A percentile compares a stretch with the other conserved stretches of the same genome.
Evolutionary conservation across 2,329 filamentous ascomycete species (phyloP).

Genomic region (Calonectria honghensis): DNA sequence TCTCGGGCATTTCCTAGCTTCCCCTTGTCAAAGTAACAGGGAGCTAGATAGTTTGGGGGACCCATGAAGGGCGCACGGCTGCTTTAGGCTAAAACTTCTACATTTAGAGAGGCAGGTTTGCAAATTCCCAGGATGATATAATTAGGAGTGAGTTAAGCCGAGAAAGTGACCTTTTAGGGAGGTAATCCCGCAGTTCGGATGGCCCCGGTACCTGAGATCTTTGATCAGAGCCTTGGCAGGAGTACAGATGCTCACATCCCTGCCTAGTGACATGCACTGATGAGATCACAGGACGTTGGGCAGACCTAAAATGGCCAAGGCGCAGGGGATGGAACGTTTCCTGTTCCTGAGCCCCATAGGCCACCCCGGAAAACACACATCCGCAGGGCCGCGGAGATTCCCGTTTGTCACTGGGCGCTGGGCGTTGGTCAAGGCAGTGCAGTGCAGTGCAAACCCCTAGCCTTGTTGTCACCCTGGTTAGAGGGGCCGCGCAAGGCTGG

Average conservation of each 20-base stretch:
- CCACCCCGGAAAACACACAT: not conserved
- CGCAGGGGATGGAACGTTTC: not conserved
- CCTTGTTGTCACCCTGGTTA: not conserved
- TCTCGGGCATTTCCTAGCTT: not conserved
- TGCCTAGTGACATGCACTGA: not conserved
- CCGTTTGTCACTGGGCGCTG: not conserved
- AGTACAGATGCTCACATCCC: not conserved
- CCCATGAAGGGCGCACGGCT: not conserved
- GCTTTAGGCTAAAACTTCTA: not conserved
- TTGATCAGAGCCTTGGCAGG: constrained; percentile 15
- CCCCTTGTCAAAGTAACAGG: not conserved
- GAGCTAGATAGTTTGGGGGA: not conserved
- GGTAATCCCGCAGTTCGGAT: not conserved
- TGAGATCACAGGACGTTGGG: not conserved
- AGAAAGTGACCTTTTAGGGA: not conserved
- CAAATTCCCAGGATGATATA: not conserved
- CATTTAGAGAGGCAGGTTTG: not conserved
- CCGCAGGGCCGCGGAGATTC: not conserved
- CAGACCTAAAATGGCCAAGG: constrained; percentile 6
- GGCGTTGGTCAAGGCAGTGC: not conserved
- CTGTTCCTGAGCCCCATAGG: no score
- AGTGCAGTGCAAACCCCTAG: not conserved
- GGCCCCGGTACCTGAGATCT: constrained; percentile 12
- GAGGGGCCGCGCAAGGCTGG: not conserved
- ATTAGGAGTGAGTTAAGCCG: not conserved